These are phyloP conservation scores for Goffeauzyma gilvescens DNA, from an alignment of 768 basidiomycete genomes.

Conservation along the genomic window DNA sequence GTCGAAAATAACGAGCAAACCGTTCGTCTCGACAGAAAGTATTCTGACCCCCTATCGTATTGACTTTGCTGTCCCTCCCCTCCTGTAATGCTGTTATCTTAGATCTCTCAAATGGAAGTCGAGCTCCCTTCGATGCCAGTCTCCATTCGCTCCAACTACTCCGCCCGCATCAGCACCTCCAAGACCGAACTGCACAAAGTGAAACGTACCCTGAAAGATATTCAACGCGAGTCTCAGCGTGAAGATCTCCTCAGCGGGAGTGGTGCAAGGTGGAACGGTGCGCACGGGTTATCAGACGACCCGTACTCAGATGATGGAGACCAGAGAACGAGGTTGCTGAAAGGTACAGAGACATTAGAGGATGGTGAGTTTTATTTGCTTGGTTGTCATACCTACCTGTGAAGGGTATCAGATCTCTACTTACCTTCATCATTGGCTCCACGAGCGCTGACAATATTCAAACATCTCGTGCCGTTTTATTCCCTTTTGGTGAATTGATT, in stretches of 20 bases:
- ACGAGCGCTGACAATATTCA: too few relatives aligned
- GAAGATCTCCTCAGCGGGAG: conserved; percentile 51
- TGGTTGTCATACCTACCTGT: too few relatives aligned
- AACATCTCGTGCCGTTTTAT: too few relatives aligned
- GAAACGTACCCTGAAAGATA: conserved; percentile 60
- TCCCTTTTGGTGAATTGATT: too few relatives aligned
- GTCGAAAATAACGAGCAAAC: too few relatives aligned
- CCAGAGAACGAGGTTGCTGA: conserved; percentile 60
- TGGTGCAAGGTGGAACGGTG: conserved; percentile 31
- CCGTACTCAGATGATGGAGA: conserved; percentile 40
- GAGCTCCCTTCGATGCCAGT: conserved; percentile 89
- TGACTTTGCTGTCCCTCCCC: too few relatives aligned
- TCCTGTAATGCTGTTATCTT: too few relatives aligned
- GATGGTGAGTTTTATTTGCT: conserved; percentile 39
- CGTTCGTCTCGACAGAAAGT: too few relatives aligned
- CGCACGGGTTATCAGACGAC: conserved; percentile 43
- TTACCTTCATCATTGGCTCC: too few relatives aligned
- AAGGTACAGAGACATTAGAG: conserved; percentile 57
- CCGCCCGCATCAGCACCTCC: conserved; percentile 50
- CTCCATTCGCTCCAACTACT: conserved; percentile 58
- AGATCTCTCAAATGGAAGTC: conserved; percentile 99
- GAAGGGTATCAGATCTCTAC: too few relatives aligned
- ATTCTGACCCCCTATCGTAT: too few relatives aligned
- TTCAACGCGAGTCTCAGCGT: conserved; percentile 51
- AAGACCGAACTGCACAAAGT: conserved; percentile 56